Percentiles rank a stretch among this genome's conserved stretches.
Conservation (phyloP, 2,329 filamentous ascomycete species). For the Cercospora sp. region DNA sequence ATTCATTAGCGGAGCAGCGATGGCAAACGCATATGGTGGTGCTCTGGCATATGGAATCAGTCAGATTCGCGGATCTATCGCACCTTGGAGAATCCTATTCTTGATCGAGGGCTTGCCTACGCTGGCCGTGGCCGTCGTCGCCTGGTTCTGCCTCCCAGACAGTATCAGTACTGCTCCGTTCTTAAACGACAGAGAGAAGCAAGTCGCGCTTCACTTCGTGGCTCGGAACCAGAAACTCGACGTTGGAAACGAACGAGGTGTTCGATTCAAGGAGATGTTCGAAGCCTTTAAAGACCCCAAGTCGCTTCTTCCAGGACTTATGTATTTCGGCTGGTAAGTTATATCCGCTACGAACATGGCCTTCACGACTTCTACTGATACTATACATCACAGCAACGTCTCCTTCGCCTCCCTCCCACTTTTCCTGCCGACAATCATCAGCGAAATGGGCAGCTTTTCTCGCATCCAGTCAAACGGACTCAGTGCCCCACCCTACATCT, state of each 20-base stretch:
- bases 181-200: constrained; percentile 44
- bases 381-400: constrained; percentile 50
- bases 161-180: constrained; percentile 48
- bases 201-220: constrained; percentile 39
- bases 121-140: constrained; percentile 54
- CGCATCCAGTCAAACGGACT: constrained; percentile 42
- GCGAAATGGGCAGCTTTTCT: constrained; percentile 59
- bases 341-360: background rate
- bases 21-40: constrained; percentile 78
- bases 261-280: constrained; percentile 24
- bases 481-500: constrained; percentile 44
- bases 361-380: background rate
- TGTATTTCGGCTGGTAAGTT: constrained; percentile 29
- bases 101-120: constrained; percentile 66
- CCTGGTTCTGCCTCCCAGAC: constrained; percentile 53
- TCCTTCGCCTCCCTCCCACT: constrained; percentile 58
- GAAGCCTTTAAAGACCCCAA: constrained; percentile 29
- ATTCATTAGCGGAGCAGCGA: constrained; percentile 57
- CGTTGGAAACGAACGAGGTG: constrained; percentile 24
- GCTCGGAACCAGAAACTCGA: constrained; percentile 25
- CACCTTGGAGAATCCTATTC: constrained; percentile 63
- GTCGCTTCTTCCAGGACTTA: constrained; percentile 22
- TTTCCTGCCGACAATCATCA: constrained; percentile 63
- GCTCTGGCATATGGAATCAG: constrained; percentile 65
- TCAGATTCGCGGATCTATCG: constrained; percentile 56